Evolutionary conservation across 805 yeast species (phyloP), one percentile per base, ranked within the genome.

Genomic region (Cyberlindnera meyerae): DNA sequence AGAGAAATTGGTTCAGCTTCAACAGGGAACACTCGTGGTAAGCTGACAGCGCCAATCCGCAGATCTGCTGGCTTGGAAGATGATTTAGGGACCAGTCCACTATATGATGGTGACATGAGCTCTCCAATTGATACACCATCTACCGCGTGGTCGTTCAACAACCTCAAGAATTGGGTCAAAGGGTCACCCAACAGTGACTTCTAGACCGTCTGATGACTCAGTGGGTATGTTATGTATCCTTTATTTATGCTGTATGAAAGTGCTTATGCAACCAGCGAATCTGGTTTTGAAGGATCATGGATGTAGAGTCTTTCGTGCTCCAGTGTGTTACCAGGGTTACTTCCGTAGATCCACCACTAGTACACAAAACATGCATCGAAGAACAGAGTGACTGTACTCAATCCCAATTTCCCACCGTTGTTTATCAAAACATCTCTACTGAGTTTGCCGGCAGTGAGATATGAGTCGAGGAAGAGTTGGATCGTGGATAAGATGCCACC

Each of bases 381-480:
- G 31, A 57, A 37, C 24, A 66, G 35, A 2, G 71, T 65, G 3
- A 65, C 63, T 26, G 60, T 36, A 21, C 69, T 62, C 12, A 66
- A 44, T 2, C 68, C 68, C 13, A 66, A 45, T 39, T 65, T 66
- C 2, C 70, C 69, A 33, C 64, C 54, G 32, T 65, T 66, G 14
- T 60, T 52, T n/a, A 52, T 30, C 15, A 65, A 35, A 1, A 55
- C 43, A 11, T 48, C 45, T 24, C 36, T 26, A 11, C 42, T 50
- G n/a, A 63, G 34, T 1, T 37, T n/a, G 18, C 55, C 55, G 5
- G 55, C 51, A 11, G 52, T 41, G 11, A 48, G 35, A 26, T 52
- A 53, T 2, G 57, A 43, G 29, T 54, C 58, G 20, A 55, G 24
- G 16, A 55, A 44, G 8, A 55, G 31, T 31, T 54, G 57, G 5